phyloP scores from a whole-genome alignment of 2,329 filamentous ascomycete genomes.

The Dactylellina drechsleri region DNA sequence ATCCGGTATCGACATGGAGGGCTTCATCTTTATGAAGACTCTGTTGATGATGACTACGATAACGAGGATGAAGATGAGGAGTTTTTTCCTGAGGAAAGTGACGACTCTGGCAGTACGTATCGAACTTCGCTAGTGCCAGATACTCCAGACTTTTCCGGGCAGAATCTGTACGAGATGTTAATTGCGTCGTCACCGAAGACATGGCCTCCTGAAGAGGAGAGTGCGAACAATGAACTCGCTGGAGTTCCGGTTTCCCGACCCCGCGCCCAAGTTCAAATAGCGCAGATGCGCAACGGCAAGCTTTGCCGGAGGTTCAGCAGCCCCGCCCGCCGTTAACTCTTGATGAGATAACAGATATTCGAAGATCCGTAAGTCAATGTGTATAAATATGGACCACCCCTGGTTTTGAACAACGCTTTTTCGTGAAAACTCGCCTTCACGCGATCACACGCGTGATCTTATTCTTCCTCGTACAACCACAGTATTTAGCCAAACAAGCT shows the following conservation, averaged over 20 bases:
- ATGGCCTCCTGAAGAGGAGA: constrained; percentile 12
- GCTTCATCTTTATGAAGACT: neutral
- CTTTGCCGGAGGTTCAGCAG: neutral
- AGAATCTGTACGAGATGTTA: constrained; percentile 11
- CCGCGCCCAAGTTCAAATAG: neutral
- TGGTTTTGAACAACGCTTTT: too few species aligned
- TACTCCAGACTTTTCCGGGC: neutral
- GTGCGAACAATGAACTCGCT: neutral
- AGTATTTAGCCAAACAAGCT: too few species aligned
- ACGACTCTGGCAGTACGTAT: neutral
- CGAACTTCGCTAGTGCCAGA: neutral
- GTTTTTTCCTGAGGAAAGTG: neutral
- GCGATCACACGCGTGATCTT: too few species aligned
- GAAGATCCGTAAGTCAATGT: neutral
- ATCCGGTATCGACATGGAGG: neutral
- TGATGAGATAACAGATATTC: neutral
- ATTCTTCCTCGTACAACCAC: too few species aligned
- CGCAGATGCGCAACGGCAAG: too few species aligned
- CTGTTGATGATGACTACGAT: constrained; percentile 1
- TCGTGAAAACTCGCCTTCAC: too few species aligned
- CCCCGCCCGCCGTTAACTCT: neutral
- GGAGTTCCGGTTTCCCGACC: neutral
- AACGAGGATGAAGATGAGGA: neutral
- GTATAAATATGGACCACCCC: too few species aligned
- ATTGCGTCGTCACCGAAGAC: constrained; percentile 6